Base-by-base conservation (phyloP, 768 basidiomycete genomes). In the Leccinum ochraceum region DNA sequence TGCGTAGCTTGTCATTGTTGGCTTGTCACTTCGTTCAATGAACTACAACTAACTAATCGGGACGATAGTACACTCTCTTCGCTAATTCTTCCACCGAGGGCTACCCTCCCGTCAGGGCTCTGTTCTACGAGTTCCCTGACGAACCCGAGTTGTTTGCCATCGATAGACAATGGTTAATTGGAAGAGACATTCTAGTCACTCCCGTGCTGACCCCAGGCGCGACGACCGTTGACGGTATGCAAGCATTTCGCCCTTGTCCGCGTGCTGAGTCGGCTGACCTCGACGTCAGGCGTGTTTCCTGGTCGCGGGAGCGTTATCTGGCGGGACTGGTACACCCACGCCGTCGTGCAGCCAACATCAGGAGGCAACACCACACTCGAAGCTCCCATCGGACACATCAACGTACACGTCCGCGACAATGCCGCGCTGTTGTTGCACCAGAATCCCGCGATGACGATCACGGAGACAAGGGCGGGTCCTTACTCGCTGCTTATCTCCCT, bases 71-170 rank as follows among this genome's bases (percentile, higher is more conserved):
- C 68, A 85, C 87, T 0, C 78, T 88, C 28, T 89, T 91, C 63
- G 86, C 86, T 3, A 84, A 87, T 59, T 78, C 87, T 1, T 88
- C 87, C 9, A 74, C 72, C 6, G 66, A 66, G 55, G 89, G 88
- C 1, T 83, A 86, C 3, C 89, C 90, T 6, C 86, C 86, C 28
- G 73, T 92, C 79, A 82, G 84, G 37, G 86, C 91, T 8, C 79
- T 92, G 20, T 91, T 89, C 80, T 91, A 81, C 68, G 86, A 91
- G 69, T 92, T 89, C 76, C 87, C 87, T 1, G 75, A 87, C 54
- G 85, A 90, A 65, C 81, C 86, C 1, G 85, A 87, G 63, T 68
- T 87, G 1, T 86, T 86, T 58, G 73, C 74, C 28, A 72, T 89
- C 17, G 86, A 88, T 61, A 72, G 77, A 24, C 91, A 93, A 72